Evolutionary conservation across 2,329 filamentous ascomycete species (phyloP).

Genomic region (Trichophyton mentagrophytes): DNA sequence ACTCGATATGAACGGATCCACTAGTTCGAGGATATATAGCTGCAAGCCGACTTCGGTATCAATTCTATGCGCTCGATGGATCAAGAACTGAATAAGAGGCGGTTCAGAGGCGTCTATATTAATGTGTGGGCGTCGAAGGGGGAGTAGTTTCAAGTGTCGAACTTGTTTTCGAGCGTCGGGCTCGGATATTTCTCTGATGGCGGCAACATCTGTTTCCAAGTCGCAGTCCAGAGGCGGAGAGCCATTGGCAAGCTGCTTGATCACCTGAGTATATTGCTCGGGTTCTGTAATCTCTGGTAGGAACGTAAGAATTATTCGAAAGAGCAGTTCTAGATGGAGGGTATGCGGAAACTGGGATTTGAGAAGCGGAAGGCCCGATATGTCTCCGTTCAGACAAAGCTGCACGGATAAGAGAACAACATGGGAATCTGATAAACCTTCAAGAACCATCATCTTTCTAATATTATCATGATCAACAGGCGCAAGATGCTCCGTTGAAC

Average conservation of each 20-base stretch:
- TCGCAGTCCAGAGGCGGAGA: constrained; percentile 7
- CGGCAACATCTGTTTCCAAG: constrained; percentile 29
- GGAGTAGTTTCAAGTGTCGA: constrained; percentile 39
- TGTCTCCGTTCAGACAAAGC: constrained; percentile 42
- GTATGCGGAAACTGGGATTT: constrained; percentile 36
- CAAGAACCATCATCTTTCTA: constrained; percentile 26
- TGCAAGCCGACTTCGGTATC: constrained; percentile 47
- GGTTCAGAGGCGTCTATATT: constrained; percentile 34
- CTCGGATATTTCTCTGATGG: constrained; percentile 38
- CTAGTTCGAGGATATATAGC: constrained; percentile 41
- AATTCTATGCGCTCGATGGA: constrained; percentile 48
- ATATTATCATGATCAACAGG: constrained; percentile 8
- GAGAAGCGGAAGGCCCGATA: constrained; percentile 40
- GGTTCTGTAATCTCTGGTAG: constrained; percentile 48
- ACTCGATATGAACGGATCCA: constrained; percentile 44
- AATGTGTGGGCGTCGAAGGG: constrained; percentile 36
- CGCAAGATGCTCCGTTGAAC: neutral
- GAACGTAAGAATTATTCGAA: constrained; percentile 49
- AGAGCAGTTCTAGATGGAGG: constrained; percentile 40
- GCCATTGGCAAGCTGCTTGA: constrained; percentile 36
- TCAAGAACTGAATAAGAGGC: constrained; percentile 43
- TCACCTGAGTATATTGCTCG: constrained; percentile 35
- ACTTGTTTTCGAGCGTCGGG: constrained; percentile 40
- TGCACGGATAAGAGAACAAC: constrained; percentile 47
- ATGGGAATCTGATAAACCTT: constrained; percentile 41